Evolutionary conservation across 768 basidiomycete species (phyloP).

Genomic region (Phylloporus sp.): DNA sequence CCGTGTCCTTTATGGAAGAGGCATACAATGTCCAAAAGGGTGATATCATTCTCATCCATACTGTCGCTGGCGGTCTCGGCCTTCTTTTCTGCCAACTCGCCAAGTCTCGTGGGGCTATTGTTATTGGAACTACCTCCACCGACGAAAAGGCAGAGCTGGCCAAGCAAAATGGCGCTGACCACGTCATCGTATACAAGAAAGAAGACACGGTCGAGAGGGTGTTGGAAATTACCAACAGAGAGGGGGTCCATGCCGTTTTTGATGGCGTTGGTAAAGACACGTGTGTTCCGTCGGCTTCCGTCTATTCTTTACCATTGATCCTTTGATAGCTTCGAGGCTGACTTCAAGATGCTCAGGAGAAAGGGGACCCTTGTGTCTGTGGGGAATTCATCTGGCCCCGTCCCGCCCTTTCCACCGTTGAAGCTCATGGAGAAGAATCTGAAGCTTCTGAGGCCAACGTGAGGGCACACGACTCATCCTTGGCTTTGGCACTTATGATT

Average conservation of each 20-base stretch:
- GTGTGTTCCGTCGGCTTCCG: conserved; percentile 39
- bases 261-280: conserved; percentile 98
- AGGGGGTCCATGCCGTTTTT: conserved; percentile 82
- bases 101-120: conserved; percentile 72
- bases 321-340: conserved; percentile 57
- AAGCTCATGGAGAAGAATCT: conserved; percentile 80
- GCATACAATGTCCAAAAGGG: conserved; percentile 78
- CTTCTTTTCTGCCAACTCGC: conserved; percentile 65
- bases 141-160: conserved; percentile 80
- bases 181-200: conserved; percentile 78
- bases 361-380: conserved; percentile 90
- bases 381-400: conserved; percentile 89
- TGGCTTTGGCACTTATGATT: conserved; percentile 3
- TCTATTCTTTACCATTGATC: conserved; percentile 3
- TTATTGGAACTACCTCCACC: conserved; percentile 92
- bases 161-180: conserved; percentile 73
- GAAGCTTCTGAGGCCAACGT: conserved; percentile 75
- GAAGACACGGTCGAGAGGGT: conserved; percentile 75
- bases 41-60: conserved; percentile 82
- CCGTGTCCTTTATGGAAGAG: conserved; percentile 74
- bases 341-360: conserved; percentile 77
- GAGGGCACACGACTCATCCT: conserved; percentile 14
- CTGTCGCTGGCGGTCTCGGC: conserved; percentile 88
- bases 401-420: conserved; percentile 69
- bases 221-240: conserved; percentile 69